A percentile compares a stretch with the other conserved stretches of the same genome.
Conservation (phyloP, 768 basidiomycete species). For the Mycena crocata region DNA sequence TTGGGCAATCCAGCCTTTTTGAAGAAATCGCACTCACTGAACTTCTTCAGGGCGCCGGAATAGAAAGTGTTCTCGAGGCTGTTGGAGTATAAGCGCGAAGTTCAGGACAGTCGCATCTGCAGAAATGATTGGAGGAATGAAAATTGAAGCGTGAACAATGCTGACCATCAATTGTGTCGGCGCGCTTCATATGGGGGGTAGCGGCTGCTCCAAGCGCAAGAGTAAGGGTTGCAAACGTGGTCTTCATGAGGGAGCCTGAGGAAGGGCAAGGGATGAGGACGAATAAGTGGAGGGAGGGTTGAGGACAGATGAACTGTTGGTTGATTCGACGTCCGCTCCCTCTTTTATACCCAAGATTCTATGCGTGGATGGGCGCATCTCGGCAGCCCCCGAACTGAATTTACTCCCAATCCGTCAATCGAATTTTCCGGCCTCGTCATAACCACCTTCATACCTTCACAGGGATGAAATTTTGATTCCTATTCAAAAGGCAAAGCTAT, state of each 20-base stretch:
- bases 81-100: conserved; percentile 57
- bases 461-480: too few relatives aligned
- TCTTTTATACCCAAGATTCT: too few relatives aligned
- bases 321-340: neutral
- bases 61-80: conserved; percentile 61
- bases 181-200: conserved; percentile 12
- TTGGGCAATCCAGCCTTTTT: conserved; percentile 54
- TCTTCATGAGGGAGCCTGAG: too few relatives aligned
- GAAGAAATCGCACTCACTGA: conserved; percentile 55
- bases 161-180: neutral
- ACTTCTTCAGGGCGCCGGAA: conserved; percentile 51
- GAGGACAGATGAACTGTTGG: conserved; percentile 13
- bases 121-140: neutral
- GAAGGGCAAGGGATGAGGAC: neutral
- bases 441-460: too few relatives aligned
- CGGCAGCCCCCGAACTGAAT: too few relatives aligned
- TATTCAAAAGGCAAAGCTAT: too few relatives aligned
- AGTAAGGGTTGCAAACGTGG: neutral
- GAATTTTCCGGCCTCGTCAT: too few relatives aligned
- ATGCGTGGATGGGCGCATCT: too few relatives aligned
- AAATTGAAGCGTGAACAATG: neutral
- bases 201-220: conserved; percentile 16
- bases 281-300: conserved; percentile 50
- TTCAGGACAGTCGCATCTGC: conserved; percentile 49
- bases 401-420: too few relatives aligned